phyloP scores from a whole-genome alignment of 805 yeast species.

The Zygotorulaspora florentina region DNA sequence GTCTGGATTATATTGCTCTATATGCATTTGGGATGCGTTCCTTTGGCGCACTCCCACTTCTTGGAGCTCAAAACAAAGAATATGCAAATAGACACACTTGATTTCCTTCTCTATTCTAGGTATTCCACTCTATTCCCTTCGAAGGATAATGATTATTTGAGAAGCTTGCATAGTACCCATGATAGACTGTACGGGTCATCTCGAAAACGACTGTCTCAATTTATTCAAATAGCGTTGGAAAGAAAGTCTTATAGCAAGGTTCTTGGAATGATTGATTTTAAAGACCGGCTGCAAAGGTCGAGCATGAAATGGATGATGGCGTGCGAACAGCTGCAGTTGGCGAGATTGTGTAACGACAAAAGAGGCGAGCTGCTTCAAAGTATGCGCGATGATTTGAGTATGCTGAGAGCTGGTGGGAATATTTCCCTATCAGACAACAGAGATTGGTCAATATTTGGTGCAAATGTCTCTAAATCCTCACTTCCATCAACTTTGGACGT shows the following conservation, averaged over 20 bases:
- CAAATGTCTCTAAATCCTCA: conserved; percentile 5
- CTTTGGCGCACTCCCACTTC: conserved; percentile 49
- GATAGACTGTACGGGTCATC: conserved; percentile 49
- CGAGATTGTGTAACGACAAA: conserved; percentile 33
- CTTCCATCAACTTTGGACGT: conserved; percentile 17
- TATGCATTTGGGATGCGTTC: conserved; percentile 50
- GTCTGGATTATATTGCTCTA: conserved; percentile 69
- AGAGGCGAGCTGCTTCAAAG: conserved; percentile 15
- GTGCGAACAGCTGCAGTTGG: conserved; percentile 22
- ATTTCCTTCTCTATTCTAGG: conserved; percentile 50
- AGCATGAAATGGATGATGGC: conserved; percentile 38
- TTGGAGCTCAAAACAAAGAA: conserved; percentile 59
- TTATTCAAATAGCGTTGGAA: conserved; percentile 51
- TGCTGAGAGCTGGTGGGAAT: conserved; percentile 29
- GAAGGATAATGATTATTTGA: conserved; percentile 30
- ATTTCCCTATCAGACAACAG: conserved; percentile 22
- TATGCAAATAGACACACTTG: conserved; percentile 69
- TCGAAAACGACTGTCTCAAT: conserved; percentile 48
- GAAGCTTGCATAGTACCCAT: conserved; percentile 35
- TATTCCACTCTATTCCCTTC: conserved; percentile 45
- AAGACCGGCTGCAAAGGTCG: conserved; percentile 48
- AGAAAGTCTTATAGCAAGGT: conserved; percentile 61
- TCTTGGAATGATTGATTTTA: conserved; percentile 60
- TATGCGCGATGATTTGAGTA: conserved; percentile 28
- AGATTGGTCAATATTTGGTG: conserved; percentile 27